These are phyloP conservation scores for Pulveroboletus sp. DNA, from an alignment of 768 basidiomycete genomes.

Conservation along the genomic window DNA sequence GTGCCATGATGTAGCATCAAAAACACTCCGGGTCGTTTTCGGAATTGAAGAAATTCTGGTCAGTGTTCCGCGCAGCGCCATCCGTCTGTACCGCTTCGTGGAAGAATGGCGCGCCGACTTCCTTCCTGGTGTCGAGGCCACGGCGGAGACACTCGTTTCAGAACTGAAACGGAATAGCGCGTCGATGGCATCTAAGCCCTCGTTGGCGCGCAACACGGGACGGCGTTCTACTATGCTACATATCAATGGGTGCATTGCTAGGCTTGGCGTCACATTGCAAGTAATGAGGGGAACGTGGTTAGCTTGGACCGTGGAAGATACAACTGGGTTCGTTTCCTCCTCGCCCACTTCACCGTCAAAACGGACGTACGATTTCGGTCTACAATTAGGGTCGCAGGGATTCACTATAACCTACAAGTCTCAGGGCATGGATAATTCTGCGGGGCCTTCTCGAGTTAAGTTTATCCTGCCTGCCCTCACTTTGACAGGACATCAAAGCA, in stretches of 20 bases:
- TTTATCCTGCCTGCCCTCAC: constrained; percentile 63
- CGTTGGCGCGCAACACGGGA: constrained; percentile 19
- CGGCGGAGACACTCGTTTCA: constrained; percentile 57
- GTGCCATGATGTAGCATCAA: constrained; percentile 42
- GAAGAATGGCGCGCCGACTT: constrained; percentile 83
- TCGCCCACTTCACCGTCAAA: constrained; percentile 31
- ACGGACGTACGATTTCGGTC: constrained; percentile 48
- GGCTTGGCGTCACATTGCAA: constrained; percentile 61
- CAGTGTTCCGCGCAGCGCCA: constrained; percentile 74
- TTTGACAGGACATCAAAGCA: constrained; percentile 54
- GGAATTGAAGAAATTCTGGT: constrained; percentile 44
- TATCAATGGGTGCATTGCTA: constrained; percentile 48
- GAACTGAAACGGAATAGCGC: constrained; percentile 50
- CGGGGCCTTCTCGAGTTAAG: constrained; percentile 49
- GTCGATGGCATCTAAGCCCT: constrained; percentile 29
- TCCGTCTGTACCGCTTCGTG: constrained; percentile 71
- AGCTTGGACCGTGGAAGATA: constrained; percentile 61
- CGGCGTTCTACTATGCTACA: constrained; percentile 33
- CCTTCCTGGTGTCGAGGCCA: constrained; percentile 67
- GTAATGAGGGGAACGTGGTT: constrained; percentile 89
- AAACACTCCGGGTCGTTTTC: constrained; percentile 40
- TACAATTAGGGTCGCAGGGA: constrained; percentile 58
- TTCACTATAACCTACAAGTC: constrained; percentile 54
- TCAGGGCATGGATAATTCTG: constrained; percentile 29
- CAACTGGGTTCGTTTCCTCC: constrained; percentile 43